These are phyloP conservation scores for Fonsecaea erecta DNA, from an alignment of 2,329 filamentous ascomycete species.

Conservation along the genomic window DNA sequence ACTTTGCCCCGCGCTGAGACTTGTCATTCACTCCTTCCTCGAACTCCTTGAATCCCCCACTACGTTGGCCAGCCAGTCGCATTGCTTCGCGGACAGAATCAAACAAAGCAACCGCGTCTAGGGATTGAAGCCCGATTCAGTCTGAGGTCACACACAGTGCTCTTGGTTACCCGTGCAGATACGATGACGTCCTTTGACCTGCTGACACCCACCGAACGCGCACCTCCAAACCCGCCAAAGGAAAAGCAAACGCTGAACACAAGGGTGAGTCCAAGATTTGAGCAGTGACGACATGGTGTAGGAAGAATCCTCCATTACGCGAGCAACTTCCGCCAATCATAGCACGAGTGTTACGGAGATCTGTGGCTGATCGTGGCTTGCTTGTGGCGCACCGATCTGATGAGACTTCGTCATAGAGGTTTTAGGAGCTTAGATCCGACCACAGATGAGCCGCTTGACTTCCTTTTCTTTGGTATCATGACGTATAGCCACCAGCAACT, in stretches of 20 bases:
- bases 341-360: not conserved
- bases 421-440: slow-evolving; percentile 4
- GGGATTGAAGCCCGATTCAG: not conserved
- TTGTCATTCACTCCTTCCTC: not conserved
- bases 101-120: not conserved
- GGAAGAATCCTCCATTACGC: not conserved
- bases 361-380: slow-evolving; percentile 7
- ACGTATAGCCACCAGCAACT: slow-evolving; percentile 2
- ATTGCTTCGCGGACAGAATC: not conserved
- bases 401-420: not conserved
- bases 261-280: not conserved
- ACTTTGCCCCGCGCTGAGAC: slow-evolving; percentile 14
- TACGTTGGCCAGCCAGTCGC: not conserved
- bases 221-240: not conserved
- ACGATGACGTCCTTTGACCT: slow-evolving; percentile 4
- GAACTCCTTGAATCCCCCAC: not conserved
- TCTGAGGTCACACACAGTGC: not conserved
- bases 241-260: not conserved
- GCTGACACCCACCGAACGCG: not conserved
- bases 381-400: not conserved
- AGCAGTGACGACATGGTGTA: not conserved
- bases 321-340: not conserved
- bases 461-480: not conserved
- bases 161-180: too few species aligned
- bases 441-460: not conserved